Evolutionary conservation across 768 basidiomycete genomes (phyloP).

Genomic region (Amanita subjunquillea): DNA sequence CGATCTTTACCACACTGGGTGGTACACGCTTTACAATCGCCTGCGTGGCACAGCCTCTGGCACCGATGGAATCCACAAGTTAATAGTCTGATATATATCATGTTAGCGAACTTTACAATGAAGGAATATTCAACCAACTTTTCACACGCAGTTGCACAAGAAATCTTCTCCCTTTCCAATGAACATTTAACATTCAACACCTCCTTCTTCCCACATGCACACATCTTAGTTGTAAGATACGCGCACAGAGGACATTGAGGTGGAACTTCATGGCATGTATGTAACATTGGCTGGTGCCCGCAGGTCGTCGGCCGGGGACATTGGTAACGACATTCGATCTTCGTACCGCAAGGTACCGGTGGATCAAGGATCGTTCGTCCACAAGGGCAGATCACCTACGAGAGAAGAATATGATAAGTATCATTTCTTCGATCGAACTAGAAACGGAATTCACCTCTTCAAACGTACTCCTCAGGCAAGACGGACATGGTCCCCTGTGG

Average conservation of each 20-base stretch:
- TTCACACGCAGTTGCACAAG: conserved; percentile 73
- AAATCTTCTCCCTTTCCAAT: conserved; percentile 63
- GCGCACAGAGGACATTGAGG: conserved; percentile 79
- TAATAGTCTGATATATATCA: conserved; percentile 37
- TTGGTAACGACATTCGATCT: conserved; percentile 68
- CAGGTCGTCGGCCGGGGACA: conserved; percentile 68
- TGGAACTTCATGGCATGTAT: conserved; percentile 74
- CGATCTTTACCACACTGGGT: conserved; percentile 80
- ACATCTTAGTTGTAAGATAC: conserved; percentile 65
- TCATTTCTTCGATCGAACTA: not conserved
- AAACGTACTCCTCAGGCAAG: conserved; percentile 82
- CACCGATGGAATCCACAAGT: conserved; percentile 88
- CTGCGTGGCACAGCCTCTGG: conserved; percentile 71
- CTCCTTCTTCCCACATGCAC: conserved; percentile 83
- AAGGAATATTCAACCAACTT: conserved; percentile 30
- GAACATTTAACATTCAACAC: conserved; percentile 80
- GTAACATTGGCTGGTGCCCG: conserved; percentile 70
- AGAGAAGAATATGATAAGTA: conserved; percentile 3
- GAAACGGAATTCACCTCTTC: conserved; percentile 57
- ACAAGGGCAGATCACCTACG: conserved; percentile 69
- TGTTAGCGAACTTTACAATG: not conserved
- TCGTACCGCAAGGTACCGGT: conserved; percentile 81
- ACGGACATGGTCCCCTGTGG: conserved; percentile 73
- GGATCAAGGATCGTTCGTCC: conserved; percentile 82
- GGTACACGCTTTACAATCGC: conserved; percentile 69